A percentile compares a stretch with the other conserved stretches of the same genome.
Conservation (phyloP, 306 rosid genomes). For the Medicago truncatula region MtrunA17r5.0-ANR NC_053042.1:18644501-18645000, state of each 20-base stretch:
- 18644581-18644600: too few relatives aligned
- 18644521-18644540: too few relatives aligned
- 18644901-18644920: constrained; percentile 65
- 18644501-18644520: too few relatives aligned
- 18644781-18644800: constrained; percentile 85
- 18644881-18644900: too few relatives aligned
- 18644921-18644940: constrained; percentile 36
- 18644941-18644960: constrained; percentile 29
- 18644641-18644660: too few relatives aligned
- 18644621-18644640: too few relatives aligned
- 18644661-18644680: too few relatives aligned
- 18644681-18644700: neutral
- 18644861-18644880: neutral
- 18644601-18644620: too few relatives aligned
- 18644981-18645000: neutral
- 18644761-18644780: constrained; percentile 92
- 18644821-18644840: constrained; percentile 58
- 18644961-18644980: constrained; percentile 2
- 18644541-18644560: too few relatives aligned
- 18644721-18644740: constrained; percentile 63
- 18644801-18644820: constrained; percentile 95
- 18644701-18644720: neutral
- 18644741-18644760: constrained; percentile 95
- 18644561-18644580: too few relatives aligned
- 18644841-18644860: constrained; percentile 26